Base-by-base conservation (phyloP, 2,329 filamentous ascomycete genomes). In the Parastagonospora nodorum region DNA sequence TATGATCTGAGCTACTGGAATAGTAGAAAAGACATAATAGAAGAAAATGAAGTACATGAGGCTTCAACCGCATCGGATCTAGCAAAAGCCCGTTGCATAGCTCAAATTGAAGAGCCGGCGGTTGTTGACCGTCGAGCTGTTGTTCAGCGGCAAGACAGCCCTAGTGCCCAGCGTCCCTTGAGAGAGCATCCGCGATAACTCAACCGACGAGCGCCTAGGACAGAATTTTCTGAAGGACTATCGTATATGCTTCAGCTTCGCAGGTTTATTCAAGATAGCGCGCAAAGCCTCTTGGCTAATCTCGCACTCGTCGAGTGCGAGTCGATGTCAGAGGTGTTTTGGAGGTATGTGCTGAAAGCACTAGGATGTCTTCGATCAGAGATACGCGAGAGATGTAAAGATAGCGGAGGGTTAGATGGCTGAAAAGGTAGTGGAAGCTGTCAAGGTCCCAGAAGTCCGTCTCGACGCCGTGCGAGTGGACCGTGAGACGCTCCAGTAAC, bases 271-370 rank as follows among this genome's bases (percentile, higher is more conserved):
- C 9, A 74, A 45, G 5, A 74, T 66, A 16, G 58, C 57, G 2
- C 38, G 48, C 30, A 74, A 39, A 28, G 60, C 64, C 31, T 51
- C 50, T 7, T 65, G 55, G 2, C 51, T 45, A 2, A 74, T 51
- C 19, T 68, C 63, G 53, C 70, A 74, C 49, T 74, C 72, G 44
- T 74, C 69, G 40, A 74, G 68, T 14, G 69, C 49, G 8, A 74
- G 68, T 1, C n/a, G 61, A 66, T 8, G 49, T 58, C 35, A 74
- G 53, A 8, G 71, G 66, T 2, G 72, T 73, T 2, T 48, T 58
- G 4, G 45, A 50, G 7, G 43, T 19, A 33, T 66, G 61, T 7
- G 55, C 27, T 8, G 57, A 52, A 7, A 73, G 60, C 12, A 60
- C 46, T 1, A 57, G 55, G 2, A 72, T 37, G 5, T 57, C 56